phyloP scores from a whole-genome alignment of 805 yeast genomes.

The Nakazawaea ambrosiae region DNA sequence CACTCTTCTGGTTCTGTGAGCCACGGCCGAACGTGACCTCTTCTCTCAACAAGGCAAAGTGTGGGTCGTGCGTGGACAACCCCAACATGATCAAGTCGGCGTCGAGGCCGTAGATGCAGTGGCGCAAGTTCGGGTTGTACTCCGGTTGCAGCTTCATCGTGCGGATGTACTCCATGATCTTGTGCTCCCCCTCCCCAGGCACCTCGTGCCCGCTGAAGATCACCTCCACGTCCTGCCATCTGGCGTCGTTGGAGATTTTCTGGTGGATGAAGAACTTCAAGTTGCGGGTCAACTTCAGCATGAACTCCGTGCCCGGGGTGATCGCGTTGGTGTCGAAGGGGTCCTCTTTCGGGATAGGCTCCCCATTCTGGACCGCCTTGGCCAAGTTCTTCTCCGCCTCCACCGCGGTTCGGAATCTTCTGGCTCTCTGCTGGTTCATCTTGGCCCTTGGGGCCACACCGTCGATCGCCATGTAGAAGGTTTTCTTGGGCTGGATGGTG shows the following conservation, averaged over 20 bases:
- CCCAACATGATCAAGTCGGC: conserved; percentile 96
- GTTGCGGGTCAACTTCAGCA: conserved; percentile 80
- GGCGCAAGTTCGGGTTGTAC: conserved; percentile 77
- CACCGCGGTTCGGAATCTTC: conserved; percentile 89
- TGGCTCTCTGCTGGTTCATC: conserved; percentile 95
- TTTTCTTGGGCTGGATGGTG: conserved; percentile 77
- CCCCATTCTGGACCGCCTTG: conserved; percentile 69
- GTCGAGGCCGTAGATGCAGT: conserved; percentile 92
- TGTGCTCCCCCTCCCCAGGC: conserved; percentile 99
- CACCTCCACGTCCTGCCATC: conserved; percentile 75
- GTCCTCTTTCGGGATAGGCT: conserved; percentile 70
- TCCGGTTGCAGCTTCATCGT: conserved; percentile 63
- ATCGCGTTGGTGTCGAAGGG: conserved; percentile 90
- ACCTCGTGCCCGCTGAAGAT: conserved; percentile 91
- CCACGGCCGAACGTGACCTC: conserved; percentile 82
- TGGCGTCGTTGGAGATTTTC: conserved; percentile 77
- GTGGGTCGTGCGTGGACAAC: conserved; percentile 89
- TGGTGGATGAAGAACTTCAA: conserved; percentile 83
- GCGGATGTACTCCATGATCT: conserved; percentile 90
- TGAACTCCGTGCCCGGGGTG: conserved; percentile 96
- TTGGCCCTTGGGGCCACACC: conserved; percentile 99
- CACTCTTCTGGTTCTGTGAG: conserved; percentile 18
- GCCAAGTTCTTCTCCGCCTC: conserved; percentile 80
- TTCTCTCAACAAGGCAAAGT: conserved; percentile 88
- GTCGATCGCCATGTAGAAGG: conserved; percentile 94